Evolutionary conservation across 2,329 filamentous ascomycete genomes (phyloP).

Genomic region (Trichoderma guizhouense): DNA sequence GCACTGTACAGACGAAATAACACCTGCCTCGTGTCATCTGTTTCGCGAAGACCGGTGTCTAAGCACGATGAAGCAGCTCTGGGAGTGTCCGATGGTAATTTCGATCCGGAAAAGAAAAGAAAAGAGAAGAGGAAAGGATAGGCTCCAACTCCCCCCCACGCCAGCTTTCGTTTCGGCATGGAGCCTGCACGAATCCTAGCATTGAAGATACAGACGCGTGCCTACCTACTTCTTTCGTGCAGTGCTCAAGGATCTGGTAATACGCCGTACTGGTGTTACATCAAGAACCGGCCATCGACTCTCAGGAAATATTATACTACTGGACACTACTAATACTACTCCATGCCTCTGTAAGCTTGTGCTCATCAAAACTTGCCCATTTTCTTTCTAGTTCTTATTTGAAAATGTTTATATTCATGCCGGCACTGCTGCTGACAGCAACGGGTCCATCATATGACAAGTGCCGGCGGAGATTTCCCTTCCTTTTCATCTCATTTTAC

Average conservation of each 20-base stretch:
- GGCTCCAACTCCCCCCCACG: background rate
- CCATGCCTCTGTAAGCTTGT: background rate
- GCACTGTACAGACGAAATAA: background rate
- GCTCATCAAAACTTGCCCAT: background rate
- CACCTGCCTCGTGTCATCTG: background rate
- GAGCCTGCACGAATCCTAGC: background rate
- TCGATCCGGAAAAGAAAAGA: background rate
- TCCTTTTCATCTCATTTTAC: background rate
- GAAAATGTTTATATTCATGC: background rate
- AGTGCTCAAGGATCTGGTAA: background rate
- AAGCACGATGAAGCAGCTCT: background rate
- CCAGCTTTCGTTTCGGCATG: background rate
- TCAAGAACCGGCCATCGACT: background rate
- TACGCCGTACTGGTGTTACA: background rate
- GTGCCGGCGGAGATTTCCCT: background rate
- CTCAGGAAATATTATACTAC: background rate
- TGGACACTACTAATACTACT: background rate
- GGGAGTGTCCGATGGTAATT: background rate
- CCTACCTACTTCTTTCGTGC: background rate
- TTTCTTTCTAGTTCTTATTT: background rate
- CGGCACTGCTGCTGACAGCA: slow-evolving; percentile 1
- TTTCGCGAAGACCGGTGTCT: background rate
- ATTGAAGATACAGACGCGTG: background rate
- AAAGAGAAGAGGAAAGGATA: background rate
- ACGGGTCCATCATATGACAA: background rate